Evolutionary conservation across 2,329 filamentous ascomycete species (phyloP).

Genomic region (Alternaria solani): DNA sequence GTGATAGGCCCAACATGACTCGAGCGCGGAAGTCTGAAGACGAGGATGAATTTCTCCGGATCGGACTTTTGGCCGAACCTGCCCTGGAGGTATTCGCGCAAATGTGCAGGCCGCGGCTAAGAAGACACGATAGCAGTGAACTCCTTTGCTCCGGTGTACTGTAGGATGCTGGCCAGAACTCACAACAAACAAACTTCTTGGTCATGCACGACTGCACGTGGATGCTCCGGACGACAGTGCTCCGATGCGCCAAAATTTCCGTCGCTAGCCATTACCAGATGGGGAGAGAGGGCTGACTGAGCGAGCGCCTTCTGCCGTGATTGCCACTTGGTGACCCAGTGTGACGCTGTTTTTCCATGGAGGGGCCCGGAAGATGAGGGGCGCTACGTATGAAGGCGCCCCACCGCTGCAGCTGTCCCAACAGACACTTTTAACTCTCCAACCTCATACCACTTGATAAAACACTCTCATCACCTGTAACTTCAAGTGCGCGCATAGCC

Average conservation of each 20-base stretch:
- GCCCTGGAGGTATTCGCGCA: background rate
- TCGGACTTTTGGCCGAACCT: background rate
- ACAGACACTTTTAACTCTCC: constrained; percentile 30
- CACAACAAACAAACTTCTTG: background rate
- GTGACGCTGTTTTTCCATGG: constrained; percentile 45
- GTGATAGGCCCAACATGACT: background rate
- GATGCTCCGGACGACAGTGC: constrained; percentile 32
- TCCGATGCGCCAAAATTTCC: constrained; percentile 21
- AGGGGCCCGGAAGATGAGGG: constrained; percentile 32
- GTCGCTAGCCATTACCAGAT: constrained; percentile 8
- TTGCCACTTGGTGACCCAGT: constrained; percentile 48
- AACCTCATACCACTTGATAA: constrained; percentile 6
- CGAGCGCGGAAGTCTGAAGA: background rate
- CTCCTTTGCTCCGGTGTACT: background rate
- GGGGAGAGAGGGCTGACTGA: background rate
- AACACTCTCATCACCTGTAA: constrained; percentile 9
- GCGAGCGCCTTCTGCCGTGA: constrained; percentile 1
- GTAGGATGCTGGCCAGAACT: background rate
- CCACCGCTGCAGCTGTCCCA: constrained; percentile 19
- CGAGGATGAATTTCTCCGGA: background rate
- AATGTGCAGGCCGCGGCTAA: background rate
- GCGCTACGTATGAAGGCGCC: constrained; percentile 30
- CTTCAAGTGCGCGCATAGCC: constrained; percentile 12
- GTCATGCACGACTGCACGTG: background rate
- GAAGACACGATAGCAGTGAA: background rate